Conservation (phyloP, 306 rosid genomes). For the Delonix regia region DNA sequence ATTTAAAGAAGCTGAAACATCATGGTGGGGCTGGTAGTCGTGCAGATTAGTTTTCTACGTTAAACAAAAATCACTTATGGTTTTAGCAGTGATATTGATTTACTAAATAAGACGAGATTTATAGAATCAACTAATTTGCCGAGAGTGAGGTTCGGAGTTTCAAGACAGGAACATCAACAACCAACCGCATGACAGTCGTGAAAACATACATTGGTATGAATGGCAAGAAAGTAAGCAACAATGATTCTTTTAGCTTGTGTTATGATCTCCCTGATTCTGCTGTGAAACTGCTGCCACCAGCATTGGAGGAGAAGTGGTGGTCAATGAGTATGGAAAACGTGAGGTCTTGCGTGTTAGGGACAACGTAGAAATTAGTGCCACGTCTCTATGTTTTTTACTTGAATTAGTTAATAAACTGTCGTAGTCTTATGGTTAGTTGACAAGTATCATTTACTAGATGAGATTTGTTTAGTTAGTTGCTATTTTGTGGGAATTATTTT, state of each 20-base stretch:
- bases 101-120: conserved; percentile 54
- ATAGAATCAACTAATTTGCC: conserved; percentile 78
- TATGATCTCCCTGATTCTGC: conserved; percentile 70
- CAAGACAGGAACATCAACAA: conserved; percentile 93
- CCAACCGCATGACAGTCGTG: conserved; percentile 95
- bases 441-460: too few species aligned
- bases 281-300: conserved; percentile 62
- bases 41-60: conserved; percentile 73
- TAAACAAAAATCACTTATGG: conserved; percentile 63
- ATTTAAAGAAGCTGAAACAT: conserved; percentile 68
- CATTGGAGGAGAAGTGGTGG: conserved; percentile 93
- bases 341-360: conserved; percentile 89
- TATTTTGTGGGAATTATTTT: too few species aligned
- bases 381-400: too few species aligned
- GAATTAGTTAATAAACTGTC: too few species aligned
- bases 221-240: conserved; percentile 55
- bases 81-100: conserved; percentile 47
- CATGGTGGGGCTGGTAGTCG: conserved; percentile 75
- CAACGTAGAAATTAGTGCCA: too few species aligned
- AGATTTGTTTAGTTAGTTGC: too few species aligned
- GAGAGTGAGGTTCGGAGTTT: conserved; percentile 73
- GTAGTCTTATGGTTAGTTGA: too few species aligned
- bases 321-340: conserved; percentile 66
- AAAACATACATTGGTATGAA: conserved; percentile 88
- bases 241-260: conserved; percentile 52